Evolutionary conservation across 1,284 basidiomycete genomes (phyloP).

Genomic region (Cryptococcus maquisensis): DNA sequence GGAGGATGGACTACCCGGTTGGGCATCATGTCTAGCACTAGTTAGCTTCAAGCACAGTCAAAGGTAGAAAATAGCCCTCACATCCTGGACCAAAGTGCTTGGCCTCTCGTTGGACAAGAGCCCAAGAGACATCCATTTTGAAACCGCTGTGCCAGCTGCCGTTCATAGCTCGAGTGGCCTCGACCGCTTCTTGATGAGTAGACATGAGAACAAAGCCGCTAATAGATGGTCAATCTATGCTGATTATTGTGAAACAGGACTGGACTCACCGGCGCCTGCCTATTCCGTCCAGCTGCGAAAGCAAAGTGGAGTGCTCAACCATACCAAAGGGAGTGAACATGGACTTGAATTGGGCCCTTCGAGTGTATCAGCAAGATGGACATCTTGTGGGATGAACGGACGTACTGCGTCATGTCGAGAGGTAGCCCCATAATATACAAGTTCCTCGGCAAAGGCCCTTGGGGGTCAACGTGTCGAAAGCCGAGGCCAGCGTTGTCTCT

Average conservation of each 20-base stretch:
- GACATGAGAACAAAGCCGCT: conserved; percentile 45
- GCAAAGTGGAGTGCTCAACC: conserved; percentile 42
- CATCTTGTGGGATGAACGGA: background rate
- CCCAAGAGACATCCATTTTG: conserved; percentile 44
- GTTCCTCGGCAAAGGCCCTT: conserved; percentile 32
- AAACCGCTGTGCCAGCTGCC: conserved; percentile 36
- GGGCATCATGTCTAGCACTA: conserved; percentile 20
- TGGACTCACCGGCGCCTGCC: conserved; percentile 32
- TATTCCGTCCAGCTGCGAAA: conserved; percentile 41
- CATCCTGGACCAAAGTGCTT: conserved; percentile 23
- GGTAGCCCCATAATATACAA: conserved; percentile 43
- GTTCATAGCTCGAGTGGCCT: conserved; percentile 37
- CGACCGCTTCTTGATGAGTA: conserved; percentile 31
- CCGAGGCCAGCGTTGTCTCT: conserved; percentile 7
- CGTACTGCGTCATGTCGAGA: conserved; percentile 40
- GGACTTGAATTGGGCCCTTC: conserved; percentile 36
- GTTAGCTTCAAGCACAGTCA: background rate
- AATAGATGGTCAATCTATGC: background rate
- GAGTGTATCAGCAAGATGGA: background rate
- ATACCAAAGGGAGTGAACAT: conserved; percentile 31
- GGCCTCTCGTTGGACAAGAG: conserved; percentile 41
- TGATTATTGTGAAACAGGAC: background rate
- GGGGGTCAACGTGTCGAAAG: conserved; percentile 15
- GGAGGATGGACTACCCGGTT: conserved; percentile 46
- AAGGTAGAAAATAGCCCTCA: conserved; percentile 5